Percentiles rank a stretch among this genome's conserved stretches.
Conservation (phyloP, 352 stramenopile genomes). For the Phytophthora sp. region DNA sequence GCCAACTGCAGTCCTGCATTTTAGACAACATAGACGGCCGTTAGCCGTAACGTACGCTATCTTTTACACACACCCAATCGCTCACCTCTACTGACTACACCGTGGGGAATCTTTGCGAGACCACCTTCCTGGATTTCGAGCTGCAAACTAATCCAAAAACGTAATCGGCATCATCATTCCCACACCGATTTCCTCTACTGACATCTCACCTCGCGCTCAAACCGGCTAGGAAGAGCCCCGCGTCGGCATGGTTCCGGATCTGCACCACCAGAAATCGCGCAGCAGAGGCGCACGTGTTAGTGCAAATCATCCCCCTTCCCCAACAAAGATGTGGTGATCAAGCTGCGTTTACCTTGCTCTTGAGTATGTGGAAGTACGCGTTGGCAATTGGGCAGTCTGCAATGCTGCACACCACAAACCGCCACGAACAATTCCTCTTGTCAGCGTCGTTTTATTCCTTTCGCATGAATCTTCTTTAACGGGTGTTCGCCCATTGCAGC, state of each 20-base stretch:
- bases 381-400: conserved; percentile 59
- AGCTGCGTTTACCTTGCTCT: conserved; percentile 43
- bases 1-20: conserved; percentile 51
- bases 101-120: conserved; percentile 37
- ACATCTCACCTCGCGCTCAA: conserved; percentile 33
- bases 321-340: background rate
- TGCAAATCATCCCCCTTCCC: conserved; percentile 12
- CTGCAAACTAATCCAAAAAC: conserved; percentile 38
- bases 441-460: conserved; percentile 1
- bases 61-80: background rate
- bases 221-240: conserved; percentile 44
- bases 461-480: background rate
- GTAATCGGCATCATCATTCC: background rate
- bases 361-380: conserved; percentile 64
- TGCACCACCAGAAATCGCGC: conserved; percentile 28
- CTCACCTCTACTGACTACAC: conserved; percentile 41
- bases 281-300: conserved; percentile 8
- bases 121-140: conserved; percentile 47
- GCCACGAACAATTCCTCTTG: background rate
- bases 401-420: conserved; percentile 28
- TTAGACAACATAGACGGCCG: background rate
- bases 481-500: background rate
- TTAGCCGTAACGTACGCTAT: background rate
- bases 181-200: background rate
- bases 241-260: conserved; percentile 47